Evolutionary conservation across 2,329 filamentous ascomycete species (phyloP).

Genomic region (Tolypocladium inflatum): DNA sequence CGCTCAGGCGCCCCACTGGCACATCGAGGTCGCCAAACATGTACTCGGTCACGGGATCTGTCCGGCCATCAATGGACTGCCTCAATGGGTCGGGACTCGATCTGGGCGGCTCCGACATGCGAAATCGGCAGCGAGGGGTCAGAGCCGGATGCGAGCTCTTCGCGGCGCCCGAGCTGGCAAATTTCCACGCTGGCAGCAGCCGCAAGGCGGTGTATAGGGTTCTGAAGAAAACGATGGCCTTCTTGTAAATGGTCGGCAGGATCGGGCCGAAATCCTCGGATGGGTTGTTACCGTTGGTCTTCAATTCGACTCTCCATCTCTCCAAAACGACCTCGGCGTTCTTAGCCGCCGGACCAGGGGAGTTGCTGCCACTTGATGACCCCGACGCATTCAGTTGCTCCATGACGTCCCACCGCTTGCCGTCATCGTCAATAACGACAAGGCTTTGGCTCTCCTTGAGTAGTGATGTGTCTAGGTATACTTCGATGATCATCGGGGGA

Average conservation of each 20-base stretch:
- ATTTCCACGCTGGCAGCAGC: constrained; percentile 78
- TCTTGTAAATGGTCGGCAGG: constrained; percentile 90
- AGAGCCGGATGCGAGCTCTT: constrained; percentile 61
- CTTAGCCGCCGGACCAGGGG: constrained; percentile 30
- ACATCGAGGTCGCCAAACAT: constrained; percentile 78
- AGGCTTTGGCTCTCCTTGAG: constrained; percentile 79
- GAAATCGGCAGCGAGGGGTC: constrained; percentile 71
- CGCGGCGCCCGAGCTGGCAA: constrained; percentile 61
- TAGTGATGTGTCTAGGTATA: constrained; percentile 72
- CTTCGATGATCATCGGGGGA: constrained; percentile 79
- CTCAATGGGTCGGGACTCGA: constrained; percentile 56
- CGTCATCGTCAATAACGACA: constrained; percentile 78
- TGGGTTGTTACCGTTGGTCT: constrained; percentile 36
- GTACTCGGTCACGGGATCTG: constrained; percentile 55
- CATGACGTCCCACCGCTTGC: constrained; percentile 85
- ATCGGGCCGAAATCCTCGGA: constrained; percentile 50
- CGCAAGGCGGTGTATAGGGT: constrained; percentile 76
- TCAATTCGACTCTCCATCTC: constrained; percentile 81
- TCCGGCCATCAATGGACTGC: constrained; percentile 25
- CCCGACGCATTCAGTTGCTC: constrained; percentile 65
- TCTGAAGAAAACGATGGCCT: constrained; percentile 88
- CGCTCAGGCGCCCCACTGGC: constrained; percentile 73
- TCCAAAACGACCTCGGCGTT: constrained; percentile 75
- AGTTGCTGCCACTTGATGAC: constrained; percentile 38
- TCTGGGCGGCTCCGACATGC: constrained; percentile 47